These are phyloP conservation scores for Trichoderma sp. DNA, from an alignment of 2,329 filamentous ascomycete species.

Conservation along the genomic window DNA sequence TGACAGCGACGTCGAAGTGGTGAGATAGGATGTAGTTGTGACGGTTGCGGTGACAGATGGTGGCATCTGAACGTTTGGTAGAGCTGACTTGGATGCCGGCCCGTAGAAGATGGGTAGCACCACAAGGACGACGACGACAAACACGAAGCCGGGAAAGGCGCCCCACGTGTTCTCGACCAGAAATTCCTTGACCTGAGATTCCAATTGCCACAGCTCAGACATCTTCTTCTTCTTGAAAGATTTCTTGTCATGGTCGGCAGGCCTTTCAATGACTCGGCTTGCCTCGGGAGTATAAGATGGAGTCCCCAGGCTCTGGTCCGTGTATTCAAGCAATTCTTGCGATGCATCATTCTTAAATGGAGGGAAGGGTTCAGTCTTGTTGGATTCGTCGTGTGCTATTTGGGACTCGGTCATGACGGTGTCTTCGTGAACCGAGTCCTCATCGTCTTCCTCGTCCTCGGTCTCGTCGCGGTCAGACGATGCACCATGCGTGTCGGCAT, in stretches of 20 bases:
- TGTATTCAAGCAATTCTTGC: constrained; percentile 45
- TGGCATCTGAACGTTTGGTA: background rate
- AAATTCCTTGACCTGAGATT: constrained; percentile 21
- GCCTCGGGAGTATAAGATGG: constrained; percentile 42
- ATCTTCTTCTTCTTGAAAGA: constrained; percentile 23
- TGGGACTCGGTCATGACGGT: constrained; percentile 17
- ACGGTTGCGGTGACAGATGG: constrained; percentile 26
- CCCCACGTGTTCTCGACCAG: constrained; percentile 24
- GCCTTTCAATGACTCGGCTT: constrained; percentile 29
- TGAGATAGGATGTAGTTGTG: constrained; percentile 24
- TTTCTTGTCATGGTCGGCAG: constrained; percentile 20
- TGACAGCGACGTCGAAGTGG: constrained; percentile 11
- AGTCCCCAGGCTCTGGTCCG: constrained; percentile 47
- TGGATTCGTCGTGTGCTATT: background rate
- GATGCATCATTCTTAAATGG: constrained; percentile 37
- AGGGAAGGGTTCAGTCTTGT: constrained; percentile 28
- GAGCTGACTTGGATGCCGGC: constrained; percentile 21
- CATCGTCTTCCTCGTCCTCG: constrained; percentile 20
- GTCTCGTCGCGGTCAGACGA: constrained; percentile 14
- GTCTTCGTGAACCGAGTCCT: constrained; percentile 19
- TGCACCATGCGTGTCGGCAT: constrained; percentile 26
- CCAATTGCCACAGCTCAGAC: constrained; percentile 22
- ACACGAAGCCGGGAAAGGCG: constrained; percentile 28
- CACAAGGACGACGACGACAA: constrained; percentile 26
- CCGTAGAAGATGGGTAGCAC: constrained; percentile 32